phyloP scores from a whole-genome alignment of 257 asterid species.

The Haberlea rhodopensis region DNA sequence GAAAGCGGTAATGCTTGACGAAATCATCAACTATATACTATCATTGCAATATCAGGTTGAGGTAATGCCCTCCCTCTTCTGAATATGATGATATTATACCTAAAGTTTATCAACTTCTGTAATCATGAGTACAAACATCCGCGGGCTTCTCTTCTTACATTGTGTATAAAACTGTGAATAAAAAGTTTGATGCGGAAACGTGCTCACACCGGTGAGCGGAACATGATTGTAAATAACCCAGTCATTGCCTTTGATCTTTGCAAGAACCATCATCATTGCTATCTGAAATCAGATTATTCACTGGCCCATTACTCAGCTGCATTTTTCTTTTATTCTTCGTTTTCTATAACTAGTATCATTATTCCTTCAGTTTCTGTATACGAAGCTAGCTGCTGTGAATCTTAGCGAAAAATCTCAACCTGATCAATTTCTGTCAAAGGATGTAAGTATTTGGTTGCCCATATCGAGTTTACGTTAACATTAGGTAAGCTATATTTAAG shows the following conservation, averaged over 20 bases:
- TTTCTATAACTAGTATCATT: neutral
- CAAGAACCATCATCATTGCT: no score
- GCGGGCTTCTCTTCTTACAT: no score
- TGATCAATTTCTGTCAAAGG: conserved; percentile 41
- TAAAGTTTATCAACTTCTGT: neutral
- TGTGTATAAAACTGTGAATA: no score
- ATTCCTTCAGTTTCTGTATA: conserved; percentile 45
- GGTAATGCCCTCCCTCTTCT: conserved; percentile 29
- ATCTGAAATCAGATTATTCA: no score
- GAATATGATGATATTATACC: neutral
- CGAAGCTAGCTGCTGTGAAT: conserved; percentile 55
- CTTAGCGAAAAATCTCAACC: conserved; percentile 34
- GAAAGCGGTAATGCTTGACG: conserved; percentile 63
- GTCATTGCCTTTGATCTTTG: neutral
- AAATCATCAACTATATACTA: conserved; percentile 53
- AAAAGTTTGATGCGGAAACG: neutral
- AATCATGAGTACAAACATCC: no score
- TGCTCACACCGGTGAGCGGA: no score
- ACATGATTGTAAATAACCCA: no score
- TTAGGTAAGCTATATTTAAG: neutral
- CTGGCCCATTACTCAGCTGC: neutral
- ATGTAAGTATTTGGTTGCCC: conserved; percentile 33
- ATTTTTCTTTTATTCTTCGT: neutral
- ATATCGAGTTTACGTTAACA: neutral
- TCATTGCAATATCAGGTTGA: conserved; percentile 58